These are phyloP conservation scores for Cornus florida DNA, from an alignment of 148 eudicot genomes.

Conservation along the genomic window DNA sequence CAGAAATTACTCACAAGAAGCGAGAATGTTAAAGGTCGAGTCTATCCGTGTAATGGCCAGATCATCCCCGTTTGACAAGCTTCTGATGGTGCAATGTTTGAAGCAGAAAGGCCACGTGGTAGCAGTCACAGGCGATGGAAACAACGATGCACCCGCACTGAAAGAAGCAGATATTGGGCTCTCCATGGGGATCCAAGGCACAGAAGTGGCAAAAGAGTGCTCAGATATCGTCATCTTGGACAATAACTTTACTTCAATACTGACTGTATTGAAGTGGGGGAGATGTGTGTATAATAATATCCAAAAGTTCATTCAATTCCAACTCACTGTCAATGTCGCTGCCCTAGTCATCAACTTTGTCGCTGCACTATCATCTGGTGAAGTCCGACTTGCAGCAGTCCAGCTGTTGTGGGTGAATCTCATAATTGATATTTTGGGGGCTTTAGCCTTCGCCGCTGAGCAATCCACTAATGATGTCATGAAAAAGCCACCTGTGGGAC, in stretches of 20 bases:
- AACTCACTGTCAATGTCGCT: slow-evolving; percentile 40
- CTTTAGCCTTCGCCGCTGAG: slow-evolving; percentile 43
- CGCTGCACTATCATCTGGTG: slow-evolving; percentile 39
- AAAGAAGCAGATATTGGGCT: slow-evolving; percentile 51
- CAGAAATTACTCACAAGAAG: slow-evolving; percentile 30
- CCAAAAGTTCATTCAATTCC: slow-evolving; percentile 47
- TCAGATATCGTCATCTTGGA: slow-evolving; percentile 51
- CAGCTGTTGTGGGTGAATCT: slow-evolving; percentile 44
- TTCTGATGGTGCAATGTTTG: slow-evolving; percentile 42
- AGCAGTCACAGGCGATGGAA: slow-evolving; percentile 54
- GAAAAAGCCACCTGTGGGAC: slow-evolving; percentile 34
- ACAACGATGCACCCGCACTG: slow-evolving; percentile 47
- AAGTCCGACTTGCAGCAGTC: slow-evolving; percentile 37
- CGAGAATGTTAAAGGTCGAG: slow-evolving; percentile 3
- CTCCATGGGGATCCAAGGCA: slow-evolving; percentile 46
- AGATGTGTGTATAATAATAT: slow-evolving; percentile 38
- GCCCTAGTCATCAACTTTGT: slow-evolving; percentile 41
- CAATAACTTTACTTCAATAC: slow-evolving; percentile 42
- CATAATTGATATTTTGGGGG: slow-evolving; percentile 46
- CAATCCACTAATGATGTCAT: slow-evolving; percentile 33
- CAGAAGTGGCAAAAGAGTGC: slow-evolving; percentile 50
- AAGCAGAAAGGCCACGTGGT: slow-evolving; percentile 47
- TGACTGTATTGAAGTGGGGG: slow-evolving; percentile 35
- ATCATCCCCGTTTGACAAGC: slow-evolving; percentile 48
- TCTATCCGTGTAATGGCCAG: slow-evolving; percentile 37